phyloP scores from a whole-genome alignment of 1,139 yeast genomes.

The Pneumocystis jirovecii region DNA sequence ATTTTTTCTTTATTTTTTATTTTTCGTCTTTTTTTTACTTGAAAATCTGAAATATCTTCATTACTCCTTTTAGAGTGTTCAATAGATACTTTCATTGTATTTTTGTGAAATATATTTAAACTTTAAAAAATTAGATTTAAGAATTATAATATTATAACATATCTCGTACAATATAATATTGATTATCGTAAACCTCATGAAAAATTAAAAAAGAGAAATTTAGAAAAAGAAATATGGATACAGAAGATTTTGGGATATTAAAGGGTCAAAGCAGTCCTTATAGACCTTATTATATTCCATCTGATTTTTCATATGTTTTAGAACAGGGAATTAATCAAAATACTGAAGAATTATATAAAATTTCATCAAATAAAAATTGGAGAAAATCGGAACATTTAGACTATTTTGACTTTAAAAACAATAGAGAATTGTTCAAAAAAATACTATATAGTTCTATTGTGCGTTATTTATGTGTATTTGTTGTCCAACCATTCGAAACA shows the following conservation, averaged over 20 bases:
- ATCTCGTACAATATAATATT: background rate
- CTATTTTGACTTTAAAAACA: slow-evolving; percentile 13
- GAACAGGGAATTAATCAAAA: background rate
- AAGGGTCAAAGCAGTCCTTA: background rate
- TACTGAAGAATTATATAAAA: background rate
- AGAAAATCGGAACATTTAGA: slow-evolving; percentile 15
- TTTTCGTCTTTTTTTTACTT: background rate
- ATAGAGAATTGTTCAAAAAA: slow-evolving; percentile 11
- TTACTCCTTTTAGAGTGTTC: background rate
- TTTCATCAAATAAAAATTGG: background rate
- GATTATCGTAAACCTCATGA: background rate
- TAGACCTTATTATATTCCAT: background rate
- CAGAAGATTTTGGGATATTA: background rate
- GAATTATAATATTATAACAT: background rate
- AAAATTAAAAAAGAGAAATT: background rate
- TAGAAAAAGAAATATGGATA: background rate
- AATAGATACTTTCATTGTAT: background rate
- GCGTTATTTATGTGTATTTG: slow-evolving; percentile 16
- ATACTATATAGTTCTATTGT: slow-evolving; percentile 10
- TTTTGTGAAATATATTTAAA: background rate
- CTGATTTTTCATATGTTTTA: background rate
- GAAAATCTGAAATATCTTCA: background rate
- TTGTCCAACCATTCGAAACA: slow-evolving; percentile 83
- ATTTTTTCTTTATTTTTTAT: background rate
- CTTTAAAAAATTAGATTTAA: background rate